Percentiles rank a stretch among this genome's conserved stretches.
These are phyloP conservation scores for Annulohypoxylon truncatum DNA, from an alignment of 2,329 filamentous ascomycete genomes.

Conservation along the genomic window DNA sequence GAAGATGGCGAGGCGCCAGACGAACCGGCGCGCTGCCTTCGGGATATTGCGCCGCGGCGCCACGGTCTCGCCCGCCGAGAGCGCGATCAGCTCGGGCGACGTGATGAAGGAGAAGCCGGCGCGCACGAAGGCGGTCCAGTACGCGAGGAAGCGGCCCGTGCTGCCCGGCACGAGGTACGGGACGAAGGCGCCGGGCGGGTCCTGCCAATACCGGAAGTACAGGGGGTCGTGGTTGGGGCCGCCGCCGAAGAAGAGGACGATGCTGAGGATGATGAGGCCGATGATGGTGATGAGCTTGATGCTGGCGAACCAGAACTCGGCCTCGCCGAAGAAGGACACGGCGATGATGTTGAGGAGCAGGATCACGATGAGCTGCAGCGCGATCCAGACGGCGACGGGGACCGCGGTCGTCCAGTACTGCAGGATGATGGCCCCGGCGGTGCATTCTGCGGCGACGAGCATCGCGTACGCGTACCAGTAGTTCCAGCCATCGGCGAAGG, in stretches of 20 bases:
- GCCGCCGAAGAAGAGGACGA: constrained; percentile 68
- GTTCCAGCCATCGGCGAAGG: constrained; percentile 70
- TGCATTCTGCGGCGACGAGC: constrained; percentile 67
- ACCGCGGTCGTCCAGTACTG: constrained; percentile 69
- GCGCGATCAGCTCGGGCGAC: constrained; percentile 71
- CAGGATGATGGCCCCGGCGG: constrained; percentile 68
- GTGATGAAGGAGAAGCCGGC: constrained; percentile 72
- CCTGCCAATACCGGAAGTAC: constrained; percentile 63
- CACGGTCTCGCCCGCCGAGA: constrained; percentile 73
- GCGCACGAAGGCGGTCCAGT: constrained; percentile 67
- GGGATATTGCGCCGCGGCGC: constrained; percentile 74
- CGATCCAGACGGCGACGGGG: constrained; percentile 68
- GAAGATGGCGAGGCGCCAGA: constrained; percentile 72
- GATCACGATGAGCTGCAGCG: constrained; percentile 66
- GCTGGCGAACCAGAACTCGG: constrained; percentile 71
- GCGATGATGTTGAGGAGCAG: constrained; percentile 67
- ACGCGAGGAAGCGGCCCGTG: constrained; percentile 67
- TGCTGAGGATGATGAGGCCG: constrained; percentile 66
- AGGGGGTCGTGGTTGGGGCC: constrained; percentile 61
- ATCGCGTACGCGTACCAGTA: constrained; percentile 73
- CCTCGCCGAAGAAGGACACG: constrained; percentile 68
- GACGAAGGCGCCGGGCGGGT: constrained; percentile 59
- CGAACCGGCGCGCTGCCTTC: constrained; percentile 70
- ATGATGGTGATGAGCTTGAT: constrained; percentile 70
- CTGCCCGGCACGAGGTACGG: constrained; percentile 59